Base-by-base conservation (phyloP, 1,139 yeast species). In the Suhomyces kunorum region DNA sequence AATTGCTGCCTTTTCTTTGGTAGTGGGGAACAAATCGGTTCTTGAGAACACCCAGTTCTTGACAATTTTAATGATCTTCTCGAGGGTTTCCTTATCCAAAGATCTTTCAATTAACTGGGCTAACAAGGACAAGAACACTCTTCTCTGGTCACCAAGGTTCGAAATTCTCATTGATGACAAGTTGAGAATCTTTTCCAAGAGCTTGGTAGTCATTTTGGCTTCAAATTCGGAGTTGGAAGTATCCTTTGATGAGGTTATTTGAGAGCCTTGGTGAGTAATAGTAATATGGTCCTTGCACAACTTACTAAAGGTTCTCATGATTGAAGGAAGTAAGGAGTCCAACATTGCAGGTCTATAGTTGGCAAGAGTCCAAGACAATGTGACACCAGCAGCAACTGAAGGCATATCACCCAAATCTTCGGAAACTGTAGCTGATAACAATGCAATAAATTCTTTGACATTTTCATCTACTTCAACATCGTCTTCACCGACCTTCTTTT, bases 1-100 rank as follows among this genome's bases (percentile, higher is more conserved):
- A 38, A 94, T 83, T 0, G 96, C 97, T 1, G 98, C 97, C 59
- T 94, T 92, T 56, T 94, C 98, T 58, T 94, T 94, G 5, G 87
- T 83, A 0, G 98, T 89, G 2, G 98, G 98, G 69, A 90, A 90
- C 27, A 87, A 74, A 49, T 89, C 95, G 1, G 80, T 71, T 43
- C 84, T 80, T 2, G 89, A 80, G 55, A 94, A 89, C 0, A 90
- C 95, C 98, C 98, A 94, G 13, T 75, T 76, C 53, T 90, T 79
- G 1, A 92, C 92, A 47, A 90, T 82, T 30, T 76, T 75, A 30
- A 92, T 81, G 39, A 92, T 86, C 56, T 85, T 85, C 47, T 79
- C 80, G 47, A 92, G 71, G 7, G 94, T 77, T 15, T 76, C 80
- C 46, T 81, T 81, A 54, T 90, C 96, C 44, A 83, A 74, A 1